Base-by-base conservation (phyloP, 345 rosid genomes). In the Camelina hispida region DNA sequence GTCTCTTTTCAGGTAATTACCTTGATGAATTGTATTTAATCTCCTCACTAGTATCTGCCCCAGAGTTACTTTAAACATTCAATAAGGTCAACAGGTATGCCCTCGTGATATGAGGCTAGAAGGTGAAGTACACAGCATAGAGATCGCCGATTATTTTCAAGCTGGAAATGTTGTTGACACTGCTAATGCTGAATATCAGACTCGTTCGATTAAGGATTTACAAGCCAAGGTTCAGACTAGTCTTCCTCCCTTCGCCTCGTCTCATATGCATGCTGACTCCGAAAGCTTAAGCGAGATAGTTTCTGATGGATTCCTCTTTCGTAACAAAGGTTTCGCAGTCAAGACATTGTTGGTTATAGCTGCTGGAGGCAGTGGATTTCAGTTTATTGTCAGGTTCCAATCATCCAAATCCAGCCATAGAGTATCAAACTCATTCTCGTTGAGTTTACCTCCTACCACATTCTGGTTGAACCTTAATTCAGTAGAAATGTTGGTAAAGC, bases 1-100 rank as follows among this genome's bases (percentile, higher is more conserved):
- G 81, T 90, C 77, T 75, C 68, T 72, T 69, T 95, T 71, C 88
- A 92, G 99, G 99, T 95, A 84, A 82, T 82, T 60, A 69, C 64
- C 71, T 53, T 82, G 68, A 62, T 75, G 66, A 25, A 58, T 48
- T 63, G 60, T 35, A 20, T 55, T 57, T 51, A 50, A 56, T 69
- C 56, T 65, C 37, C 60, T 71, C 22, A 56, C 42, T 62, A 51
- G 70, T 55, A 52, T 78, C 25, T 76, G 15, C 61, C 51, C 60
- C 25, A 14, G 51, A 62, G 47, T 56, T 56, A 44, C 40, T 72
- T 44, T 59, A 75, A 71, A 71, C 61, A 61, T 81, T 77, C 44
- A 72, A 69, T 70, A 83, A 79, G 82, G 65, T 84, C 60, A 81
- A 84, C 93, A 95, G 99, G 90, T 92, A 68, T 76, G 78, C 72